Evolutionary conservation across 371 early-diverging fungal species (phyloP).

Genomic region (Rhizopus microsporus): DNA sequence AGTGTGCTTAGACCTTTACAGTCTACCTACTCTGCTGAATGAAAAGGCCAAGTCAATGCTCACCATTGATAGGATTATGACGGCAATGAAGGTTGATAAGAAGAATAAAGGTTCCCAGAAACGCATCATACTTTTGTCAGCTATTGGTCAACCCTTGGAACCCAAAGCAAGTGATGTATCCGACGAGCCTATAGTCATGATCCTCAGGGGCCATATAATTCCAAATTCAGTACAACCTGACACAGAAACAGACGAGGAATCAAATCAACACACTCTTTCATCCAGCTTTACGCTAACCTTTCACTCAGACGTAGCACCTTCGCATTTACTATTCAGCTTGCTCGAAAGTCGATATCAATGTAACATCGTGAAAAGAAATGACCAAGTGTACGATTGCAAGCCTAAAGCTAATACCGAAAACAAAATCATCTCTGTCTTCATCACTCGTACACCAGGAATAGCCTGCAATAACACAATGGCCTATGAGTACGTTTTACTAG

Average conservation of each 20-base stretch:
- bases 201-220: conserved; percentile 65
- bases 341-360: no score
- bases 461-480: background rate
- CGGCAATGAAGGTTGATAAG: conserved; percentile 90
- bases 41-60: conserved; percentile 50
- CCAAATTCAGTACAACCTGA: conserved; percentile 34
- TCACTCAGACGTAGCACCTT: no score
- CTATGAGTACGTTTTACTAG: background rate
- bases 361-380: no score
- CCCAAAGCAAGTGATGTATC: conserved; percentile 70
- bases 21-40: conserved; percentile 74
- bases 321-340: no score
- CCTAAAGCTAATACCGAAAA: no score
- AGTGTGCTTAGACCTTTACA: conserved; percentile 78
- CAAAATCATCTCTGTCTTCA: background rate
- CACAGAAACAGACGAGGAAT: background rate
- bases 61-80: conserved; percentile 71
- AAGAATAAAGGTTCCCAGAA: conserved; percentile 87
- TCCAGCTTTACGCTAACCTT: no score
- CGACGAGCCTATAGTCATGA: conserved; percentile 74
- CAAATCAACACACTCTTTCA: no score
- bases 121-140: conserved; percentile 77
- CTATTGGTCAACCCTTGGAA: conserved; percentile 82
- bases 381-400: no score
- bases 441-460: conserved; percentile 5